Evolutionary conservation across 1,139 yeast species (phyloP).

Genomic region (Geotrichum citri-aurantii): DNA sequence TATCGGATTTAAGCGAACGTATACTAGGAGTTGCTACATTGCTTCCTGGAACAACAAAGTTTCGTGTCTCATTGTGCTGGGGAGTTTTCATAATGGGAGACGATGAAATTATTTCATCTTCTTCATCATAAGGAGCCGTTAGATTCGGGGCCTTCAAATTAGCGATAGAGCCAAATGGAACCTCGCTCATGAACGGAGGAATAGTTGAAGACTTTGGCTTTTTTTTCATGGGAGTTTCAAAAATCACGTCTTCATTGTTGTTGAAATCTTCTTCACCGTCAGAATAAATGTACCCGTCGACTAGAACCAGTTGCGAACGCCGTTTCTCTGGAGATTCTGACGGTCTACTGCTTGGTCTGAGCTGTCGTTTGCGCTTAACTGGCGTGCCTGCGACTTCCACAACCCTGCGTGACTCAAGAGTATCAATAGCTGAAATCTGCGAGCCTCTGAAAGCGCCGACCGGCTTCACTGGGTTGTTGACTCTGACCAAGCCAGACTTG

Average conservation of each 20-base stretch:
- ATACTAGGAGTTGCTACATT: not conserved
- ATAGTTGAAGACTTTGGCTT: slow-evolving; percentile 3
- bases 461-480: not conserved
- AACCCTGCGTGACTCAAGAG: not conserved
- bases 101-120: slow-evolving; percentile 10
- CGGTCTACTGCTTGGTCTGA: not conserved
- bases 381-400: slow-evolving; percentile 14
- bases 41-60: not conserved
- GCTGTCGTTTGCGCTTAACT: slow-evolving; percentile 12
- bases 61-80: not conserved
- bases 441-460: not conserved
- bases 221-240: slow-evolving; percentile 15
- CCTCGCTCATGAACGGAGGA: not conserved
- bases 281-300: slow-evolving; percentile 14
- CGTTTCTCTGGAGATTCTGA: not conserved
- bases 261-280: slow-evolving; percentile 5
- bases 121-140: not conserved
- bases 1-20: not conserved
- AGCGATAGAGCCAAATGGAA: not conserved
- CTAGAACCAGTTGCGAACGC: not conserved
- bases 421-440: not conserved
- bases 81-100: slow-evolving; percentile 13
- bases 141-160: not conserved
- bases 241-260: slow-evolving; percentile 1
- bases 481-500: not conserved